Percentiles rank a stretch among this genome's conserved stretches.
Conservation (phyloP, 371 early-diverging fungal genomes). For the Entomophthora muscae region DNA sequence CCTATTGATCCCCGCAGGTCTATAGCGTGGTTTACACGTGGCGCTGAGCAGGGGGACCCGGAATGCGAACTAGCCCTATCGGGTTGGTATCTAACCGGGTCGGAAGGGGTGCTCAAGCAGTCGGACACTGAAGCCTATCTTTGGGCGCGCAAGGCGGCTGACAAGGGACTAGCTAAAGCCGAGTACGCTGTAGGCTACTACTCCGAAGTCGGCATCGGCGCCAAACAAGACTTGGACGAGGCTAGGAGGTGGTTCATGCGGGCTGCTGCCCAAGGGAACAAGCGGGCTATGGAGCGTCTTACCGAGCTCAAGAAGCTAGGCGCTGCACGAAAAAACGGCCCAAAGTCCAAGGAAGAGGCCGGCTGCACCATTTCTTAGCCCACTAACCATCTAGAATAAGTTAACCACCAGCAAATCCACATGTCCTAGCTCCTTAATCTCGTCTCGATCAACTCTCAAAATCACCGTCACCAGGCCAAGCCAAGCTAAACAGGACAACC, state of each 20-base stretch:
- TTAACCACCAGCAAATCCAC: too few species aligned
- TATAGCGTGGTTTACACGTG: constrained; percentile 91
- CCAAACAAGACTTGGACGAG: constrained; percentile 40
- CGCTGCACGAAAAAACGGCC: constrained; percentile 11
- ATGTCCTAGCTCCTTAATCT: too few species aligned
- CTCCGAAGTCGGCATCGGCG: constrained; percentile 62
- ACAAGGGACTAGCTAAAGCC: constrained; percentile 63
- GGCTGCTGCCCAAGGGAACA: constrained; percentile 55
- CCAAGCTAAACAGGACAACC: too few species aligned
- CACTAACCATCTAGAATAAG: too few species aligned
- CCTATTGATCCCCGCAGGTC: constrained; percentile 75
- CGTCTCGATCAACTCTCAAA: too few species aligned
- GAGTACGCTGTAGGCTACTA: constrained; percentile 80
- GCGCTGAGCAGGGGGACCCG: constrained; percentile 70
- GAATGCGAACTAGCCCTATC: constrained; percentile 70
- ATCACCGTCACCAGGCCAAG: too few species aligned
- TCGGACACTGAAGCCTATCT: constrained; percentile 67
- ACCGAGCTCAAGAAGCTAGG: constrained; percentile 50
- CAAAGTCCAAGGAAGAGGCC: constrained; percentile 11
- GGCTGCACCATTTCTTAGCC: constrained; percentile 5
- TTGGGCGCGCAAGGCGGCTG: constrained; percentile 78
- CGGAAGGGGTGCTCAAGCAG: constrained; percentile 57
- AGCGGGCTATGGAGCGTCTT: constrained; percentile 49
- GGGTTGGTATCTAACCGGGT: constrained; percentile 81
- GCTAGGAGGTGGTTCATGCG: constrained; percentile 60